Evolutionary conservation across 805 yeast species (phyloP), one percentile per base, ranked within the genome.

Genomic region (Maudiozyma pseudohumilis): DNA sequence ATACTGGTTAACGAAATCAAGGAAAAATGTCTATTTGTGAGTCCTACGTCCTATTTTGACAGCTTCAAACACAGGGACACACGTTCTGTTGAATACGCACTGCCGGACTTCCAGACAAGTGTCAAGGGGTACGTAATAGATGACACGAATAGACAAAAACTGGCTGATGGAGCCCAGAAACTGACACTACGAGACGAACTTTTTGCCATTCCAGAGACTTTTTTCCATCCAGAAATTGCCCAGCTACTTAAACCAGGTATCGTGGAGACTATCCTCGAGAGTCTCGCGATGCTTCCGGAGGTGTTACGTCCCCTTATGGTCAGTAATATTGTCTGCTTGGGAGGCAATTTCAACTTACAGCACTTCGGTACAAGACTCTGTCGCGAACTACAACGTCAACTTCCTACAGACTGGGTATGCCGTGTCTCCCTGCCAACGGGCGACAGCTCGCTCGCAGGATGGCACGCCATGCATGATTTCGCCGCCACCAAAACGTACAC

Each of bases 91-190:
- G 86, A 80, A 47, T 89, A 86, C 51, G 81, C 85, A 0, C 63
- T 92, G 29, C 98, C 98, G 0, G 95, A 88, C 55, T 82, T 80
- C 56, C 84, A 82, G 50, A 79, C 84, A 2, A 79, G 87, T 6
- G 72, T 78, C 31, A 66, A 77, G 8, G 98, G 98, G 0, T 81
- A 77, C 50, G 75, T 82, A 1, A 57, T 67, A 6, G 63, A 68
- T 10, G 54, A 57, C 6, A n/a, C n/a, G n/a, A 46, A 55, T 16
- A 48, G 44, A 13, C 15, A 24, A 27, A 50, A 49, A n/a, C 48
- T 54, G 26, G 60, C 70, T 2, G 68, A 61, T 17, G 80, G 76
- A 34, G 64, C 72, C 9, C 96, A 88, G 56, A 67, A 78, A 1
- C 61, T 89, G 26, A 63, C 69, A 35, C 66, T 92, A 5, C 69